phyloP scores from a whole-genome alignment of 805 yeast genomes.

The Starmerella roubikii region DNA sequence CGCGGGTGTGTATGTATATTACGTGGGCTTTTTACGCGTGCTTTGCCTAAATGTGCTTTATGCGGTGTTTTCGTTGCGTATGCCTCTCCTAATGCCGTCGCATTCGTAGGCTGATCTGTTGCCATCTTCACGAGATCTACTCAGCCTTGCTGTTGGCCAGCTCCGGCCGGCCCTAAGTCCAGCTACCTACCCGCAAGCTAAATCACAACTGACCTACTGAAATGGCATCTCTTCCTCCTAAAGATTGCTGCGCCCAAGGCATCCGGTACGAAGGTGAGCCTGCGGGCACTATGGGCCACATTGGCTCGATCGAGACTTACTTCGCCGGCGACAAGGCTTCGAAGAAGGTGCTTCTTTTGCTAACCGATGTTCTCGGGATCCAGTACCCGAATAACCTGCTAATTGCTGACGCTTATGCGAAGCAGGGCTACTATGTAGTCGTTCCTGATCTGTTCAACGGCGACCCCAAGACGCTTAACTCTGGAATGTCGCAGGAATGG shows the following conservation, averaged over 20 bases:
- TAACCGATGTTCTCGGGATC: slow-evolving; percentile 59
- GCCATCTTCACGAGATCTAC: too few species aligned
- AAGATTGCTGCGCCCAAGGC: slow-evolving; percentile 26
- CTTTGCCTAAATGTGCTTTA: too few species aligned
- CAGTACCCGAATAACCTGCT: slow-evolving; percentile 43
- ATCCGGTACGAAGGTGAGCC: slow-evolving; percentile 23
- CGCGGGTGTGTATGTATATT: too few species aligned
- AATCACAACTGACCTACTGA: too few species aligned
- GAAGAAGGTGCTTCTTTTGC: slow-evolving; percentile 39
- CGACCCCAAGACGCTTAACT: slow-evolving; percentile 32
- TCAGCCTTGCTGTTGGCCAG: too few species aligned
- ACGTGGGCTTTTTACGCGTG: too few species aligned
- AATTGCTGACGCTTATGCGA: slow-evolving; percentile 38
- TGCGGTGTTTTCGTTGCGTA: too few species aligned
- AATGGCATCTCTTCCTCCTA: slow-evolving; percentile 27
- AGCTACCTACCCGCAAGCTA: too few species aligned
- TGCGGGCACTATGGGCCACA: slow-evolving; percentile 18
- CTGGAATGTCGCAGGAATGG: slow-evolving; percentile 34
- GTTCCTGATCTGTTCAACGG: slow-evolving; percentile 64
- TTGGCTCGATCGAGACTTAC: slow-evolving; percentile 32
- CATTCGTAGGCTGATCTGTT: too few species aligned
- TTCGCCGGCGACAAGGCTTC: slow-evolving; percentile 36
- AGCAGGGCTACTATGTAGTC: slow-evolving; percentile 47
- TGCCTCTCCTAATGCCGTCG: too few species aligned
- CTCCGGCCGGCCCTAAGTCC: too few species aligned